These are phyloP conservation scores for Cystobasidium slooffiae DNA, from an alignment of 1,284 basidiomycete genomes.

Conservation along the genomic window DNA sequence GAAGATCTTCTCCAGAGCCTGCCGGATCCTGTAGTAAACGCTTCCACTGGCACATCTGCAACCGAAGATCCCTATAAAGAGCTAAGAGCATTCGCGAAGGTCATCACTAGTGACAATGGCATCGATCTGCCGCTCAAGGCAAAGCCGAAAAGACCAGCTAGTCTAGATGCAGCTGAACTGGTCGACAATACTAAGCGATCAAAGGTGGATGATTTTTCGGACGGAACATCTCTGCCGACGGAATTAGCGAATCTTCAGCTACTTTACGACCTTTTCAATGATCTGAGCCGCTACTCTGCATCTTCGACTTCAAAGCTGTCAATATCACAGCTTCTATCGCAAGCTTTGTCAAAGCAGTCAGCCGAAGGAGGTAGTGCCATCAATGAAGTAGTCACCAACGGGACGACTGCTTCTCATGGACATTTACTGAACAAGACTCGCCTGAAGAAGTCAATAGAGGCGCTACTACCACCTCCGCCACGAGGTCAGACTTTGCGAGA, in stretches of 20 bases:
- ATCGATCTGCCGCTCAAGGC: constrained; percentile 17
- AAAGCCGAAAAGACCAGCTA: constrained; percentile 7
- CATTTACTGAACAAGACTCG: not conserved
- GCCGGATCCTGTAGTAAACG: not conserved
- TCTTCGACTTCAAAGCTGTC: not conserved
- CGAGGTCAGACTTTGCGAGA: constrained; percentile 4
- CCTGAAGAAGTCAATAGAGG: not conserved
- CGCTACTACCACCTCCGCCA: not conserved
- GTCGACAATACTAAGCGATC: not conserved
- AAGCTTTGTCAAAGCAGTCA: not conserved
- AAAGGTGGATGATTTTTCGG: not conserved
- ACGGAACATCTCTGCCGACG: not conserved
- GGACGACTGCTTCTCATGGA: too few relatives aligned
- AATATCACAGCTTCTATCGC: not conserved
- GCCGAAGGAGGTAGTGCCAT: not conserved
- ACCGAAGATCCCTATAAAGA: not conserved
- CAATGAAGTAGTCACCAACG: too few relatives aligned
- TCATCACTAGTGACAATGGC: not conserved
- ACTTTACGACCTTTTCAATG: constrained; percentile 21
- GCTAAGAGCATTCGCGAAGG: constrained; percentile 4
- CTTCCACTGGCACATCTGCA: not conserved
- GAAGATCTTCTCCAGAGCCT: constrained; percentile 27
- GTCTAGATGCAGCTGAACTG: not conserved
- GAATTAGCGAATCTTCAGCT: constrained; percentile 20
- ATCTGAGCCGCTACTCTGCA: not conserved